phyloP scores from a whole-genome alignment of 805 yeast species.

The Dipodascopsis uninucleata region DNA sequence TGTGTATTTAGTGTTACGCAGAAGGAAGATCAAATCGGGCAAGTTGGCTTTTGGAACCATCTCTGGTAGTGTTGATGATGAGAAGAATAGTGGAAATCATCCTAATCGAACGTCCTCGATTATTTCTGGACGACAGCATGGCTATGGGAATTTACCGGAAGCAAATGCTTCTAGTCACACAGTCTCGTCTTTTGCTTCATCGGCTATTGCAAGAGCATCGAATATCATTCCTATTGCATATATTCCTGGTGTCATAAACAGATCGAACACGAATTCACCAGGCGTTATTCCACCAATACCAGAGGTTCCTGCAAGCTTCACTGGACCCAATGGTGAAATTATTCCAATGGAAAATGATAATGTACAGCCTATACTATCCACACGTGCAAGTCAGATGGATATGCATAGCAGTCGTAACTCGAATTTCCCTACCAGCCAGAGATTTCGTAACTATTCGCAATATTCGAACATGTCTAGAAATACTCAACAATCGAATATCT shows the following conservation, averaged over 20 bases:
- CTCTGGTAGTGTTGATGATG: conserved; percentile 16
- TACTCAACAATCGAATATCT: too few species aligned
- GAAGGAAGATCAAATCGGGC: conserved; percentile 36
- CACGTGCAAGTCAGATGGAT: too few species aligned
- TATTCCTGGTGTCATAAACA: conserved; percentile 76
- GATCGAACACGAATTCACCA: conserved; percentile 19
- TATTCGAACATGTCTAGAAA: too few species aligned
- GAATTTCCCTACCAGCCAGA: too few species aligned
- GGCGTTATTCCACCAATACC: conserved; percentile 30
- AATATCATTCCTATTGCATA: conserved; percentile 89
- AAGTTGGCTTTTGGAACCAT: conserved; percentile 34
- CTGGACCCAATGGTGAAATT: too few species aligned
- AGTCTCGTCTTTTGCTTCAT: conserved; percentile 48
- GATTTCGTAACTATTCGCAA: too few species aligned
- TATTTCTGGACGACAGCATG: conserved; percentile 24
- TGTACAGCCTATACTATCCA: too few species aligned
- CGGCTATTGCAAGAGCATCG: conserved; percentile 73
- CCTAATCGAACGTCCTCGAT: conserved; percentile 19
- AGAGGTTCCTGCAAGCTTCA: conserved; percentile 30
- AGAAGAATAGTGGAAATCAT: not conserved
- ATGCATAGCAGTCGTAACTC: too few species aligned
- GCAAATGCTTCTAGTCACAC: conserved; percentile 31
- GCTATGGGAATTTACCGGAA: conserved; percentile 17
- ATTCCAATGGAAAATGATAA: too few species aligned
- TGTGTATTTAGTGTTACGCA: conserved; percentile 39